Evolutionary conservation across 2,329 filamentous ascomycete species (phyloP).

Genomic region (Scopulariopsis brevicaulis): DNA sequence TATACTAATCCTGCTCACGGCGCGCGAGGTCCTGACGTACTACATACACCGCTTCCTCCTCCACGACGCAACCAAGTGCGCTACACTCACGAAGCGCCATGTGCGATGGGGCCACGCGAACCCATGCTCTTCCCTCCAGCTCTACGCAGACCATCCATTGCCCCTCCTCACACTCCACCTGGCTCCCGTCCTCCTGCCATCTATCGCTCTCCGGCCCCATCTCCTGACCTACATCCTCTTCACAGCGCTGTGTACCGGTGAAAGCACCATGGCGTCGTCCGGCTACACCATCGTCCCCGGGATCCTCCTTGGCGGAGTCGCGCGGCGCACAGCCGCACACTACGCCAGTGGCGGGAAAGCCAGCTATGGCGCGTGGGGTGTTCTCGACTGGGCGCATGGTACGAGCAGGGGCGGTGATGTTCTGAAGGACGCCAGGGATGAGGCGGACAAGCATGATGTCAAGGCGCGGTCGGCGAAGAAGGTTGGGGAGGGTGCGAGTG

Average conservation of each 20-base stretch:
- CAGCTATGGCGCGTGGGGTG: conserved; percentile 50
- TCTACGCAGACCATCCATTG: conserved; percentile 58
- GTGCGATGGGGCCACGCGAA: conserved; percentile 37
- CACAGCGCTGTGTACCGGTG: conserved; percentile 48
- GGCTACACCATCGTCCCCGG: conserved; percentile 52
- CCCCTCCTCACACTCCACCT: conserved; percentile 52
- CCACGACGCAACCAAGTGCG: conserved; percentile 32
- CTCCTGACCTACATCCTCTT: conserved; percentile 62
- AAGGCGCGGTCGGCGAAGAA: conserved; percentile 26
- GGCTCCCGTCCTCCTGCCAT: conserved; percentile 54
- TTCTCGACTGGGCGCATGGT: conserved; percentile 50
- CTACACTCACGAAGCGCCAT: conserved; percentile 28
- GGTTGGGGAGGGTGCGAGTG: conserved; percentile 17
- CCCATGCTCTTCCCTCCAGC: conserved; percentile 42
- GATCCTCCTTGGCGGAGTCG: conserved; percentile 39
- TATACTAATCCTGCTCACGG: conserved; percentile 26
- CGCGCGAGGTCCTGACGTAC: conserved; percentile 55
- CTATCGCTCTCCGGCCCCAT: conserved; percentile 55
- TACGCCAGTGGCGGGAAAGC: conserved; percentile 37
- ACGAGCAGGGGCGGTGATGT: conserved; percentile 41
- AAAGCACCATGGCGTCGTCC: conserved; percentile 56
- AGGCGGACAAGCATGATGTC: conserved; percentile 44
- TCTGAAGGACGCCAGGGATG: conserved; percentile 39
- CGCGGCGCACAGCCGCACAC: conserved; percentile 24
- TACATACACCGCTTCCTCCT: conserved; percentile 62